phyloP scores from a whole-genome alignment of 176 grass and related monocot species.

The Oryza coarctata region DNA sequence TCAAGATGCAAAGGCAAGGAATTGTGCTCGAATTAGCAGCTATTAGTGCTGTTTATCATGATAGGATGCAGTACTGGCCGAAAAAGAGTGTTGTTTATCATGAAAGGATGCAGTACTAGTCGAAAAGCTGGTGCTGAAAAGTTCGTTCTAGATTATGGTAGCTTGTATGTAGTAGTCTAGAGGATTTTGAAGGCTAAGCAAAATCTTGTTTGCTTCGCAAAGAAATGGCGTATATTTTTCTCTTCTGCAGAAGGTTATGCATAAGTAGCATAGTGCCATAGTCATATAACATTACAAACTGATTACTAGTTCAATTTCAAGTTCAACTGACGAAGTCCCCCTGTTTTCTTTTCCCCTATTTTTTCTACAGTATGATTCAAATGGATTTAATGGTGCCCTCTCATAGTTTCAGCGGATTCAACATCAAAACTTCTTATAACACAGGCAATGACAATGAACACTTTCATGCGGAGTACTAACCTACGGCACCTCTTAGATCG shows the following conservation, averaged over 20 bases:
- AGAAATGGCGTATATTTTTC: background rate
- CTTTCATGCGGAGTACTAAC: constrained; percentile 24
- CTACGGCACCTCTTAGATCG: constrained; percentile 17
- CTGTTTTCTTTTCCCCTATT: background rate
- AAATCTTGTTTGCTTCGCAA: background rate
- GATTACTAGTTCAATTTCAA: background rate
- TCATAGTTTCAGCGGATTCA: constrained; percentile 19
- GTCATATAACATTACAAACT: background rate
- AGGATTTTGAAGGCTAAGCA: background rate
- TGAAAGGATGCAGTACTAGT: background rate
- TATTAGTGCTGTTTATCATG: constrained; percentile 26
- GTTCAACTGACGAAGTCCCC: background rate
- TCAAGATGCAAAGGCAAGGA: constrained; percentile 30
- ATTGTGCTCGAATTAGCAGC: constrained; percentile 28
- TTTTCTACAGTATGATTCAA: constrained; percentile 29
- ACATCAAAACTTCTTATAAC: constrained; percentile 39
- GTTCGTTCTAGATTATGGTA: background rate
- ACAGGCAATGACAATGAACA: constrained; percentile 5
- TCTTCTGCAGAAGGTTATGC: background rate
- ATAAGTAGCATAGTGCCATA: background rate
- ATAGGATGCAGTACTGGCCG: background rate
- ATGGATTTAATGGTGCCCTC: constrained; percentile 3
- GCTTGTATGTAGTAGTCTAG: background rate
- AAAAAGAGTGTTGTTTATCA: constrained; percentile 39
- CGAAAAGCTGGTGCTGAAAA: constrained; percentile 19